Conservation (phyloP, 1,139 yeast species). For the Saccharomyces hybrid region DNA sequence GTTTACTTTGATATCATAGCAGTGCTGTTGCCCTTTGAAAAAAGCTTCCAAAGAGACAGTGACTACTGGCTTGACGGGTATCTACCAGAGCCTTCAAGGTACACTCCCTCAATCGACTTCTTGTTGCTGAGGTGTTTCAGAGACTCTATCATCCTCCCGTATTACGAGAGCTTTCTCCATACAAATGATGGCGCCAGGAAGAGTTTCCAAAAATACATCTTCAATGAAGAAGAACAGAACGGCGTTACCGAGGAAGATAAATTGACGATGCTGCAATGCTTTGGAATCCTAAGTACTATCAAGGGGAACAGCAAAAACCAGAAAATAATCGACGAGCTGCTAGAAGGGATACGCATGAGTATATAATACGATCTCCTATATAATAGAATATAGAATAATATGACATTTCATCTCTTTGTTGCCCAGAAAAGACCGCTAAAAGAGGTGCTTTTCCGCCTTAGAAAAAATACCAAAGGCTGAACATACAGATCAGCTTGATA, state of each 20-base stretch:
- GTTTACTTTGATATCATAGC: constrained; percentile 51
- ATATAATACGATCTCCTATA: constrained; percentile 9
- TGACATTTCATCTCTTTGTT: neutral
- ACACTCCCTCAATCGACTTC: constrained; percentile 31
- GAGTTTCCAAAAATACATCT: constrained; percentile 21
- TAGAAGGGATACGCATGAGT: constrained; percentile 26
- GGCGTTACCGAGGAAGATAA: constrained; percentile 27
- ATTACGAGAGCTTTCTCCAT: constrained; percentile 34
- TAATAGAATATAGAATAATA: neutral
- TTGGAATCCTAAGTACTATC: constrained; percentile 44
- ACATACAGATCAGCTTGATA: neutral
- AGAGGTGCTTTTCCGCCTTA: neutral
- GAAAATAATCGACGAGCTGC: constrained; percentile 39
- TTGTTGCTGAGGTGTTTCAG: constrained; percentile 39
- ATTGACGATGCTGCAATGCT: constrained; percentile 44
- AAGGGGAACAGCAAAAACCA: constrained; percentile 46
- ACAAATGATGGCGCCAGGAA: constrained; percentile 22
- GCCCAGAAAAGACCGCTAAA: neutral
- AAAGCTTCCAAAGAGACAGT: constrained; percentile 13
- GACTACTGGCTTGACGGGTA: constrained; percentile 24
- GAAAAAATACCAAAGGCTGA: neutral
- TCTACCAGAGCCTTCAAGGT: constrained; percentile 30
- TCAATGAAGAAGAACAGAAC: constrained; percentile 26
- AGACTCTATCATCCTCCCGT: constrained; percentile 40
- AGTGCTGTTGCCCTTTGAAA: constrained; percentile 49